Conservation (phyloP, 2,329 filamentous ascomycete genomes). For the Malbranchea cinnamomea region DNA sequence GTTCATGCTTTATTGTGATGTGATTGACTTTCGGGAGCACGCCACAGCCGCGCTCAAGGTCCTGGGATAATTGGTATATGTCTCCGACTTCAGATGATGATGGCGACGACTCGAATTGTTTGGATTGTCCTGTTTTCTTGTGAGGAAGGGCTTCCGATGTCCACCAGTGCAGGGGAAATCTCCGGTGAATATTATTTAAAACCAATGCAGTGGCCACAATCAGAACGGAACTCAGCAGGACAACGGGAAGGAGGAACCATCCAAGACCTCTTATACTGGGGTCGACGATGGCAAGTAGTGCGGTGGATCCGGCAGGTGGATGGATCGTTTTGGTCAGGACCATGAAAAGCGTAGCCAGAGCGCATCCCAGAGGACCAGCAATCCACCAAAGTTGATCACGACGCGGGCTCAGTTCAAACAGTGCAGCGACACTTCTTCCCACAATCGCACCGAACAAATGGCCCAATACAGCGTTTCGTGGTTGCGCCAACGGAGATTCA, state of each 20-base stretch:
- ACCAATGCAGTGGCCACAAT: slow-evolving; percentile 50
- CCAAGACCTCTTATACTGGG: slow-evolving; percentile 40
- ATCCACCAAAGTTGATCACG: slow-evolving; percentile 45
- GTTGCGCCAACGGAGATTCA: slow-evolving; percentile 57
- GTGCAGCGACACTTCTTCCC: slow-evolving; percentile 48
- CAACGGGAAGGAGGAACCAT: slow-evolving; percentile 53
- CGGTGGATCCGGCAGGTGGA: slow-evolving; percentile 61
- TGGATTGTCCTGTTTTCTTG: slow-evolving; percentile 12
- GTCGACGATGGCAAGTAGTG: slow-evolving; percentile 51
- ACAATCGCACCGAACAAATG: slow-evolving; percentile 48
- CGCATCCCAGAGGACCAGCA: slow-evolving; percentile 51
- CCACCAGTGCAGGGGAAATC: slow-evolving; percentile 57
- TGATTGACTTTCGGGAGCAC: too few relatives aligned
- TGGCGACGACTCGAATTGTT: slow-evolving; percentile 10
- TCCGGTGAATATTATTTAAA: slow-evolving; percentile 53
- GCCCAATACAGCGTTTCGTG: slow-evolving; percentile 53
- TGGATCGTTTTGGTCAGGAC: slow-evolving; percentile 56
- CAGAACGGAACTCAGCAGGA: slow-evolving; percentile 44
- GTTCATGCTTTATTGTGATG: slow-evolving; percentile 17
- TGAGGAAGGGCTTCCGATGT: slow-evolving; percentile 19
- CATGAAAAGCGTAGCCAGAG: slow-evolving; percentile 49
- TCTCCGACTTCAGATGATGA: slow-evolving; percentile 11
- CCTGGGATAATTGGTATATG: slow-evolving; percentile 9
- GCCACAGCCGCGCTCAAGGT: too few relatives aligned
- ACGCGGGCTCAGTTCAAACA: slow-evolving; percentile 41